Conservation (phyloP, 2,329 filamentous ascomycete genomes). For the Cercospora sp. region DNA sequence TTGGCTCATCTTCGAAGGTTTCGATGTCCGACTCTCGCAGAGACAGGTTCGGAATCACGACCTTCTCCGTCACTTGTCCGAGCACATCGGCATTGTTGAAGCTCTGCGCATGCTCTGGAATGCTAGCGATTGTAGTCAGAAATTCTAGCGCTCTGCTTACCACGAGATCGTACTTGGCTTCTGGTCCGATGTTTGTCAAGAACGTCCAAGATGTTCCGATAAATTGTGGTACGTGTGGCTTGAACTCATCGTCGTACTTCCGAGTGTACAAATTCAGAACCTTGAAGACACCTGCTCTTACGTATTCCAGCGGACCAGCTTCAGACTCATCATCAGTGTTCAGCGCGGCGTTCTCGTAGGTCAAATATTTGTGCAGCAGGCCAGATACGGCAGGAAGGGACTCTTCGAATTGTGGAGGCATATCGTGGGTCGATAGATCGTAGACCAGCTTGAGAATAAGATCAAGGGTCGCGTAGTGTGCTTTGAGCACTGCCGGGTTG, state of each 20-base stretch:
- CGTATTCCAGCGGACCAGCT: constrained; percentile 77
- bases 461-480: constrained; percentile 82
- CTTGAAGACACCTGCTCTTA: constrained; percentile 93
- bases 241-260: constrained; percentile 95
- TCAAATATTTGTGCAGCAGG: constrained; percentile 88
- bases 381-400: constrained; percentile 74
- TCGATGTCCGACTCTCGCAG: constrained; percentile 92
- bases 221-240: constrained; percentile 75
- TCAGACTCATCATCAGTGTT: constrained; percentile 88
- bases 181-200: constrained; percentile 78
- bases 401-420: constrained; percentile 92
- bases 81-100: constrained; percentile 83
- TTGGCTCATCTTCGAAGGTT: constrained; percentile 96
- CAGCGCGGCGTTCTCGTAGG: constrained; percentile 80
- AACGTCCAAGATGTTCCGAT: constrained; percentile 89
- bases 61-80: constrained; percentile 89
- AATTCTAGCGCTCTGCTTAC: constrained; percentile 96
- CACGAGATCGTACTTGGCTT: constrained; percentile 91
- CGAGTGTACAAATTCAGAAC: constrained; percentile 84
- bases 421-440: constrained; percentile 95
- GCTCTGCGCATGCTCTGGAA: constrained; percentile 72
- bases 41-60: constrained; percentile 89
- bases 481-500: constrained; percentile 72
- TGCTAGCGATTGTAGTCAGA: constrained; percentile 82
- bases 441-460: constrained; percentile 89